Conservation (phyloP, 768 basidiomycete species). For the Mycena galericulata region DNA sequence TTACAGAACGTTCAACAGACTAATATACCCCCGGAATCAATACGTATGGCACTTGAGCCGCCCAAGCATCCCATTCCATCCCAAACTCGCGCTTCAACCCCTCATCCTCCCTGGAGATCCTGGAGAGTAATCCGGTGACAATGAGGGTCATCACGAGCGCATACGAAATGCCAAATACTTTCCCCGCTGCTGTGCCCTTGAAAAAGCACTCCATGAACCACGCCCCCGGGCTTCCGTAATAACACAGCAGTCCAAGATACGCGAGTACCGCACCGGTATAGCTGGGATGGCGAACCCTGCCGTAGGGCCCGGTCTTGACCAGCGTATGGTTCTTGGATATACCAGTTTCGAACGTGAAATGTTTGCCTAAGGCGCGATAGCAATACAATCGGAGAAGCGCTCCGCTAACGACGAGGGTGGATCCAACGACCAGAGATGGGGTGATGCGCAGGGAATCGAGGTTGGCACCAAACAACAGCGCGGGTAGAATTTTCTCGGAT, state of each 20-base stretch:
- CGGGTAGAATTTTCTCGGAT: too few relatives aligned
- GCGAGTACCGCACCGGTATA: slow-evolving; percentile 35
- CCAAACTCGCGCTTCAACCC: slow-evolving; percentile 14
- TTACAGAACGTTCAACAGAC: too few relatives aligned
- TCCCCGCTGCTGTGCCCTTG: slow-evolving; percentile 11
- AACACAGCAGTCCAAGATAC: slow-evolving; percentile 12
- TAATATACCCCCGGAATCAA: slow-evolving; percentile 16
- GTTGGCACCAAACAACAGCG: too few relatives aligned
- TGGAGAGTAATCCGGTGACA: slow-evolving; percentile 3
- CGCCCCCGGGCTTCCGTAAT: slow-evolving; percentile 21
- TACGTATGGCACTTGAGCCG: slow-evolving; percentile 6
- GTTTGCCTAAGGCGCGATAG: slow-evolving; percentile 33
- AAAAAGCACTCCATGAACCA: slow-evolving; percentile 24
- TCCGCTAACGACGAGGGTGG: not conserved
- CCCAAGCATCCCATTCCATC: slow-evolving; percentile 13
- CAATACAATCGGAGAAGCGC: slow-evolving; percentile 14
- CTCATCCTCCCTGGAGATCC: slow-evolving; percentile 24
- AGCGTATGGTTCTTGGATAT: slow-evolving; percentile 40
- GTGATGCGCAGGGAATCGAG: slow-evolving; percentile 2
- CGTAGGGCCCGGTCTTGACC: slow-evolving; percentile 43
- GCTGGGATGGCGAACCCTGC: slow-evolving; percentile 43
- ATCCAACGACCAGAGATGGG: not conserved
- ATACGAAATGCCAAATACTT: not conserved
- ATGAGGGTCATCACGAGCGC: slow-evolving; percentile 7
- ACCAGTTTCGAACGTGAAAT: slow-evolving; percentile 45